Conservation (phyloP, 2,329 filamentous ascomycete genomes). For the Pseudocercospora fijiensis region DNA sequence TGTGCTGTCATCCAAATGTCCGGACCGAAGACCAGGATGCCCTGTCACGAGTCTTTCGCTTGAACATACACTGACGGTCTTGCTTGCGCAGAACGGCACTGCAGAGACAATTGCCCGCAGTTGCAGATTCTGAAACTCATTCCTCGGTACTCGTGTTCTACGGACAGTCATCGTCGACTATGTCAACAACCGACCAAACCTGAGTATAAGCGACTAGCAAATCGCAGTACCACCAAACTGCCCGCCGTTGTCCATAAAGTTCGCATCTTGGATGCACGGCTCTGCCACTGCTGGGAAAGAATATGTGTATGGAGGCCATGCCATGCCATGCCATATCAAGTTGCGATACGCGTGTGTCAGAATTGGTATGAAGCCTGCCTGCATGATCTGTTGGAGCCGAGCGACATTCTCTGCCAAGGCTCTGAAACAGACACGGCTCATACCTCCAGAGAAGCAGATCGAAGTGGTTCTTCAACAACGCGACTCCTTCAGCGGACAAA, state of each 20-base stretch:
- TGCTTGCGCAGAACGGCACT: neutral
- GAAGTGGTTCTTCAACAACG: neutral
- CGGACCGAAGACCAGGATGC: neutral
- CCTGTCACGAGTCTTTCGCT: neutral
- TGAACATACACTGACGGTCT: neutral
- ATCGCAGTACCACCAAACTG: neutral
- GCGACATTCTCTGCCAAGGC: neutral
- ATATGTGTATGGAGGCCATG: neutral
- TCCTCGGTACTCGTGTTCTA: neutral
- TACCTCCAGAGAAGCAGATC: neutral
- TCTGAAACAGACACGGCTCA: neutral
- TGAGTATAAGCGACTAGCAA: neutral
- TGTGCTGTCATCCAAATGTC: neutral
- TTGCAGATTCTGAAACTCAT: neutral
- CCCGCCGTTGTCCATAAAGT: neutral
- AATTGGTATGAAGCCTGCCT: neutral
- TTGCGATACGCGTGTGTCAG: neutral
- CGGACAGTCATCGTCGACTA: too few species aligned
- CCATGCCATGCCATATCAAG: neutral
- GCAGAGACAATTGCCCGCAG: neutral
- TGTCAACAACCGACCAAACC: too few species aligned
- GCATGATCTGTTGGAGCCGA: slow-evolving; percentile 6
- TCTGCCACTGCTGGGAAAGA: neutral
- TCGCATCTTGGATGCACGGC: too few species aligned
- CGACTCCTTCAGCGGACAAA: neutral